These are phyloP conservation scores for Paspalum vaginatum DNA, from an alignment of 176 grass and related monocot genomes.

Conservation along the genomic window DNA sequence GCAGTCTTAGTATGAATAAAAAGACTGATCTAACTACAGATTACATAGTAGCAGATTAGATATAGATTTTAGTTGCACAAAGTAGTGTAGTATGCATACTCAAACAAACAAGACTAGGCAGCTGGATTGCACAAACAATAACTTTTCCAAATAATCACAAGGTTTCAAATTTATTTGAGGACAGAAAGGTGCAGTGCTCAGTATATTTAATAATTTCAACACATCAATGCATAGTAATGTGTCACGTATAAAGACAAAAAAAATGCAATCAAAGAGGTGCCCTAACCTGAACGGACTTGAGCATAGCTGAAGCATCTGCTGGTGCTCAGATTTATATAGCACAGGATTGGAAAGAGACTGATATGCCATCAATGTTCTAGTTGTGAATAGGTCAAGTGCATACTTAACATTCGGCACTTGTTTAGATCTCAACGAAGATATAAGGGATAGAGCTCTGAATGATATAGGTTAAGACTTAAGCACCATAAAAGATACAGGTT, in stretches of 20 bases:
- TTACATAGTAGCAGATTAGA: neutral
- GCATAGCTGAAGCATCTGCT: slow-evolving; percentile 77
- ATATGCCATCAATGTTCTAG: slow-evolving; percentile 92
- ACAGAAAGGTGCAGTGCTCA: slow-evolving; percentile 12
- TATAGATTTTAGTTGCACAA: too few species aligned
- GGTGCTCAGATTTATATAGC: slow-evolving; percentile 87
- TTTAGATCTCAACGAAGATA: slow-evolving; percentile 78
- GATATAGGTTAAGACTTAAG: slow-evolving; percentile 43
- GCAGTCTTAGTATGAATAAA: too few species aligned
- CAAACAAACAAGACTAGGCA: neutral
- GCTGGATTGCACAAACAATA: neutral
- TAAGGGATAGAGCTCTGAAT: slow-evolving; percentile 81
- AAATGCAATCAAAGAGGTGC: slow-evolving; percentile 33
- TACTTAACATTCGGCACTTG: slow-evolving; percentile 68
- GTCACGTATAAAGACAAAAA: slow-evolving; percentile 34
- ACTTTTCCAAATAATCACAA: slow-evolving; percentile 26
- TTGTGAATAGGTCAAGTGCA: slow-evolving; percentile 74
- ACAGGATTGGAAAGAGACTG: slow-evolving; percentile 72
- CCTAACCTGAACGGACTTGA: slow-evolving; percentile 82
- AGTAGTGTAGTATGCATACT: neutral
- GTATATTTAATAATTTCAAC: neutral
- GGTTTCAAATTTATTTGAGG: neutral
- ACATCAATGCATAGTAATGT: slow-evolving; percentile 25
- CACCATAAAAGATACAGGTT: slow-evolving; percentile 27
- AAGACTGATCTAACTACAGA: neutral